These are phyloP conservation scores for Pseudoperonospora humuli DNA, from an alignment of 352 stramenopile genomes.

Conservation along the genomic window DNA sequence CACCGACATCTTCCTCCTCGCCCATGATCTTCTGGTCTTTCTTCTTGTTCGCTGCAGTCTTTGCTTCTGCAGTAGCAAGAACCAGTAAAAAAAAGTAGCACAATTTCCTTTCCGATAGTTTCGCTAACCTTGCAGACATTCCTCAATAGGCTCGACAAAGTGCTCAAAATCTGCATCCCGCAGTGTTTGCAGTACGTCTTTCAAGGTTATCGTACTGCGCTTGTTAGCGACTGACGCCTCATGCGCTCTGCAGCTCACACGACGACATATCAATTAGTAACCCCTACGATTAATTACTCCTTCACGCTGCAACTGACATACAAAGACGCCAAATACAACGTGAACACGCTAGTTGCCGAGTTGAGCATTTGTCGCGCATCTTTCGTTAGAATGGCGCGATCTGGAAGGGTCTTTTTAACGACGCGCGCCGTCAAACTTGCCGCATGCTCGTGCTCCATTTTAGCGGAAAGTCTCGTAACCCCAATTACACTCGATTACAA, in stretches of 20 bases:
- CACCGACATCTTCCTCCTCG: slow-evolving; percentile 21
- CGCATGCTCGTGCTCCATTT: slow-evolving; percentile 68
- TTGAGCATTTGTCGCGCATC: slow-evolving; percentile 66
- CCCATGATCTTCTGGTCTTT: slow-evolving; percentile 15
- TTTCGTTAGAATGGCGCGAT: slow-evolving; percentile 57
- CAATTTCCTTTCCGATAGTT: not conserved
- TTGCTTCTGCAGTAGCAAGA: slow-evolving; percentile 34
- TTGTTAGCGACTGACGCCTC: slow-evolving; percentile 61
- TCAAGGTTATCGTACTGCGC: slow-evolving; percentile 65
- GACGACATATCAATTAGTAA: not conserved
- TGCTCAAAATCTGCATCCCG: slow-evolving; percentile 73
- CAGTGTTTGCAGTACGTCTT: slow-evolving; percentile 66
- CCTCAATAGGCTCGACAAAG: slow-evolving; percentile 60
- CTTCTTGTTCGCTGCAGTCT: slow-evolving; percentile 26
- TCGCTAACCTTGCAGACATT: slow-evolving; percentile 52
- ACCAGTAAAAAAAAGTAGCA: not conserved
- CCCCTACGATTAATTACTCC: not conserved
- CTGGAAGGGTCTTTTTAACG: slow-evolving; percentile 60
- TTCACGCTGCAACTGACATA: slow-evolving; percentile 20
- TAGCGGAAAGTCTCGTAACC: not conserved
- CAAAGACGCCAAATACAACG: slow-evolving; percentile 64
- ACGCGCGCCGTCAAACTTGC: slow-evolving; percentile 57
- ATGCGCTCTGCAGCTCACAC: slow-evolving; percentile 41
- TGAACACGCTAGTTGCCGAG: slow-evolving; percentile 68
- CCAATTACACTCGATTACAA: too few relatives aligned